Percentiles rank a stretch among this genome's conserved stretches.
Conservation (phyloP, 768 basidiomycete genomes). For the Russula dissimulans region DNA sequence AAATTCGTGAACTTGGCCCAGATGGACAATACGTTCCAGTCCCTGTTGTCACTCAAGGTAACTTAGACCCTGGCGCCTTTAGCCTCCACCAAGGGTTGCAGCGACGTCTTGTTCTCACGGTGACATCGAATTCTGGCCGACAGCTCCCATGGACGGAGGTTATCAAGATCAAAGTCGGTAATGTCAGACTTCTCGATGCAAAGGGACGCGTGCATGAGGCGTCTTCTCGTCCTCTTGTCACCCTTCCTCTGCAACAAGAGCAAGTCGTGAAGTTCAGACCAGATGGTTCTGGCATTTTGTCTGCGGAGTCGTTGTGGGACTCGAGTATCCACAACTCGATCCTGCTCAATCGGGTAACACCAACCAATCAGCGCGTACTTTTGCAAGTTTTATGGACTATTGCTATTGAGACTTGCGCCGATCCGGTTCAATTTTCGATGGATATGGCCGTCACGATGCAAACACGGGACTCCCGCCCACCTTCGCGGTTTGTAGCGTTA, state of each 20-base stretch:
- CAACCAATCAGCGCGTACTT: conserved; percentile 66
- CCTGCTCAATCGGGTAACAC: conserved; percentile 79
- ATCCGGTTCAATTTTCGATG: conserved; percentile 83
- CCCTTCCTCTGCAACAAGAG: conserved; percentile 64
- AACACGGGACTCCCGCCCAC: conserved; percentile 76
- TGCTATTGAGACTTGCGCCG: conserved; percentile 72
- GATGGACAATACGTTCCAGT: conserved; percentile 80
- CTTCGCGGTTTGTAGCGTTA: conserved; percentile 66
- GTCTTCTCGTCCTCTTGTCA: conserved; percentile 58
- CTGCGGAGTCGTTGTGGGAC: conserved; percentile 81
- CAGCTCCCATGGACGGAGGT: conserved; percentile 85
- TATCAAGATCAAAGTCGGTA: conserved; percentile 66
- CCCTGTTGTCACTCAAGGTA: conserved; percentile 66
- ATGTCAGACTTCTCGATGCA: conserved; percentile 75
- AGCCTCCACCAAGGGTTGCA: conserved; percentile 91
- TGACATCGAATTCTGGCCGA: conserved; percentile 82
- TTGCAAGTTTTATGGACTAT: conserved; percentile 71
- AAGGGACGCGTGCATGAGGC: conserved; percentile 79
- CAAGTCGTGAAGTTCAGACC: conserved; percentile 67
- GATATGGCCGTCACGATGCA: conserved; percentile 81
- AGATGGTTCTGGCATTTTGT: conserved; percentile 71
- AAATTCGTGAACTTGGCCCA: conserved; percentile 78
- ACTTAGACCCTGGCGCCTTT: conserved; percentile 78
- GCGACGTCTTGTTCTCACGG: conserved; percentile 61
- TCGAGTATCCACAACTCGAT: conserved; percentile 83